Conservation (phyloP, 805 yeast species). For the Candida railenensis region DNA sequence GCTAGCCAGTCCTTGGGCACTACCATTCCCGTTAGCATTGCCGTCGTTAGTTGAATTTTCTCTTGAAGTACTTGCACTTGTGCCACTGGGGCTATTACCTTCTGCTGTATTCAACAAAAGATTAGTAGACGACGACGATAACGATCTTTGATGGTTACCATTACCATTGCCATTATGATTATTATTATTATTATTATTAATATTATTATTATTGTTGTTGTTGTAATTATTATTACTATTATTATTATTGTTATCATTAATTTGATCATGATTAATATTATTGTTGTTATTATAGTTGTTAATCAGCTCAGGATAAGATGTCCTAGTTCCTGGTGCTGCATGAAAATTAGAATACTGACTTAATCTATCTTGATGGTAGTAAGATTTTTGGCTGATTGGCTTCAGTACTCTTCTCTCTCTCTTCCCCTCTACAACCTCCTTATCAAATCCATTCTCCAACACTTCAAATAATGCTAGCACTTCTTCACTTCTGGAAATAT, state of each 20-base stretch:
- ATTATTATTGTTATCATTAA: neutral
- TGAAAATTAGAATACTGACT: slow-evolving; percentile 48
- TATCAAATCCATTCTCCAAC: slow-evolving; percentile 58
- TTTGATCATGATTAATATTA: neutral
- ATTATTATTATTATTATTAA: neutral
- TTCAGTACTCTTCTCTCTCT: slow-evolving; percentile 25
- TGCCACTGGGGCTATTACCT: slow-evolving; percentile 7
- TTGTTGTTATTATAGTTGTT: slow-evolving; percentile 2
- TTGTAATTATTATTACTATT: slow-evolving; percentile 10
- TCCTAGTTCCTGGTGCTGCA: slow-evolving; percentile 11
- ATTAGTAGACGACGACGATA: slow-evolving; percentile 21
- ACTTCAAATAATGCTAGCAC: slow-evolving; percentile 73
- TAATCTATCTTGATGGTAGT: slow-evolving; percentile 50
- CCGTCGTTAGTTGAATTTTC: slow-evolving; percentile 9
- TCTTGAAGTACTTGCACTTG: slow-evolving; percentile 1
- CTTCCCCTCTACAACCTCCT: slow-evolving; percentile 34
- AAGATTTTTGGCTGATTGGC: slow-evolving; percentile 38
- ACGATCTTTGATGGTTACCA: slow-evolving; percentile 12
- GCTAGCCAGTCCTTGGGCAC: slow-evolving; percentile 1
- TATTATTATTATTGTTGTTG: slow-evolving; percentile 1
- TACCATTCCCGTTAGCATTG: slow-evolving; percentile 1
- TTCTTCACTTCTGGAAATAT: slow-evolving; percentile 67
- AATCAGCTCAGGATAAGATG: slow-evolving; percentile 14
- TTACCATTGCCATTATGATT: neutral
- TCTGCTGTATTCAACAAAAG: slow-evolving; percentile 6